Percentiles rank a stretch among this genome's conserved stretches.
phyloP scores from a whole-genome alignment of 163 green algal species.

The Chlamydomonas reinhardtii region DNA sequence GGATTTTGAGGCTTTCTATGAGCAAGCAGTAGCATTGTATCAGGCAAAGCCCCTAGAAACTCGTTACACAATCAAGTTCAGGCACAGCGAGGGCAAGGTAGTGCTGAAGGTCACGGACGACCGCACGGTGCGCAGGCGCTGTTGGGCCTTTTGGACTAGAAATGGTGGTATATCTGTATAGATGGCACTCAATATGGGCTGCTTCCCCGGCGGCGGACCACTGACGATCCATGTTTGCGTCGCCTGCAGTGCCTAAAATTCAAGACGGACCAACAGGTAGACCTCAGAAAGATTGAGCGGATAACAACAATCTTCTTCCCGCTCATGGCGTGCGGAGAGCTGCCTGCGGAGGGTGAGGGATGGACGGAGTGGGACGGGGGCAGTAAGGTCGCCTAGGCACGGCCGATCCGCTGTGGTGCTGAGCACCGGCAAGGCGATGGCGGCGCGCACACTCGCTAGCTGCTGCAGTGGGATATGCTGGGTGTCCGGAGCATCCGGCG shows the following conservation, averaged over 20 bases:
- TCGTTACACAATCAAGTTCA: constrained; percentile 92
- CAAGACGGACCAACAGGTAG: constrained; percentile 90
- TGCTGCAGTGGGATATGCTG: too few relatives aligned
- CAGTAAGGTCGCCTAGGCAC: too few relatives aligned
- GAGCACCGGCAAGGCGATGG: too few relatives aligned
- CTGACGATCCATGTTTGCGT: too few relatives aligned
- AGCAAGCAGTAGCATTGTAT: constrained; percentile 83
- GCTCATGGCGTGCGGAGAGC: constrained; percentile 81
- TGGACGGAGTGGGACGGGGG: too few relatives aligned
- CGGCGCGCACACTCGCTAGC: too few relatives aligned
- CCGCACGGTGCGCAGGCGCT: constrained; percentile 46
- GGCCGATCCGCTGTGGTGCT: too few relatives aligned
- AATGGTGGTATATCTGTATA: not conserved
- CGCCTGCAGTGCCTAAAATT: constrained; percentile 88
- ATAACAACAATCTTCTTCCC: constrained; percentile 91
- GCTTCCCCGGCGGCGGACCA: not conserved
- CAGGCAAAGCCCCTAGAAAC: constrained; percentile 76
- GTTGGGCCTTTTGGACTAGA: too few relatives aligned
- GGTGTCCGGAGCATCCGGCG: too few relatives aligned
- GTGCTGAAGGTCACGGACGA: constrained; percentile 93
- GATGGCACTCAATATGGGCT: not conserved
- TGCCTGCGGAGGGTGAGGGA: constrained; percentile 42
- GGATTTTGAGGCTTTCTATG: constrained; percentile 81
- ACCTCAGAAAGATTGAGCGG: constrained; percentile 92
- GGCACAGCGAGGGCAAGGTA: constrained; percentile 85